phyloP scores from a whole-genome alignment of 768 basidiomycete species.

The Neoboletus brunneissimus region DNA sequence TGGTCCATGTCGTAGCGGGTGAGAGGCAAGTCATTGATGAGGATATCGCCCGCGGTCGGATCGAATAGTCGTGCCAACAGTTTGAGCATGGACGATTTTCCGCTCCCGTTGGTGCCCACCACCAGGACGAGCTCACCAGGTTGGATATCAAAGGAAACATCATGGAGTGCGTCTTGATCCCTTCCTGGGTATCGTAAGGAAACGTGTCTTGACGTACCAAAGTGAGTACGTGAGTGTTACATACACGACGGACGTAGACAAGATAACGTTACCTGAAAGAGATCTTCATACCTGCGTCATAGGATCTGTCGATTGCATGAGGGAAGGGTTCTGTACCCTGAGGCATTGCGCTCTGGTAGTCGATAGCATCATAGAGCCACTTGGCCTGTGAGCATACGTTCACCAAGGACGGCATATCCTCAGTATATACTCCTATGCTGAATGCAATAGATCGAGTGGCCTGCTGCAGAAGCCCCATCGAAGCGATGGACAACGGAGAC shows the following conservation, averaged over 20 bases:
- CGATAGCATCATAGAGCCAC: slow-evolving; percentile 22
- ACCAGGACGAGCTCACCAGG: slow-evolving; percentile 32
- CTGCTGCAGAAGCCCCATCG: slow-evolving; percentile 37
- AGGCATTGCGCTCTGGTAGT: slow-evolving; percentile 16
- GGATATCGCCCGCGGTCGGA: slow-evolving; percentile 40
- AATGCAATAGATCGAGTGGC: slow-evolving; percentile 21
- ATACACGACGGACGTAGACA: neutral
- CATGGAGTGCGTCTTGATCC: slow-evolving; percentile 20
- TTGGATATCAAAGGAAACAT: slow-evolving; percentile 28
- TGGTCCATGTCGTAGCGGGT: slow-evolving; percentile 36
- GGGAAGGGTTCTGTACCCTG: slow-evolving; percentile 24
- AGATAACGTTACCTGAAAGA: slow-evolving; percentile 20
- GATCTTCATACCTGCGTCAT: slow-evolving; percentile 25
- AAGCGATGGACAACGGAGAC: slow-evolving; percentile 30
- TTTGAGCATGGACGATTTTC: slow-evolving; percentile 40
- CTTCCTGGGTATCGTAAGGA: slow-evolving; percentile 24
- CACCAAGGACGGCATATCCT: slow-evolving; percentile 7
- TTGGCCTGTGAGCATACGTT: slow-evolving; percentile 16
- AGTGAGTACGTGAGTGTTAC: neutral
- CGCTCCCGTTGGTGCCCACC: slow-evolving; percentile 30
- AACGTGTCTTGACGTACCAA: slow-evolving; percentile 12
- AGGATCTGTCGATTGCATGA: neutral
- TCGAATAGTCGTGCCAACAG: slow-evolving; percentile 50
- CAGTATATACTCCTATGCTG: slow-evolving; percentile 13
- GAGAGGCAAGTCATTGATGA: slow-evolving; percentile 43